Percentiles rank a stretch among this genome's conserved stretches.
These are phyloP conservation scores for Cordyceps cicadae DNA, from an alignment of 2,329 filamentous ascomycete species.

Conservation along the genomic window DNA sequence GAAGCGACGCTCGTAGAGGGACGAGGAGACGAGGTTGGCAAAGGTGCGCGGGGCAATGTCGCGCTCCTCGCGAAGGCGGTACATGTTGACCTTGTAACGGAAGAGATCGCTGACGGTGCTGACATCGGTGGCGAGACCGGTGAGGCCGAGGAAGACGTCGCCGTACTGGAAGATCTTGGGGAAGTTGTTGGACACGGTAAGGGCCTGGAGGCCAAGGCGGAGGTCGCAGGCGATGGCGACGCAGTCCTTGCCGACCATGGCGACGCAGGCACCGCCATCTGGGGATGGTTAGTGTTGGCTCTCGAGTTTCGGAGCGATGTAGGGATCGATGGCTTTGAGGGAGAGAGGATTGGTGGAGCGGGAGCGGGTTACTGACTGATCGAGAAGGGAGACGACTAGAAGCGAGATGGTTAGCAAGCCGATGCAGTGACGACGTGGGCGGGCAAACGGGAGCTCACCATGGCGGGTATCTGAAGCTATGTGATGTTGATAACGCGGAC, in stretches of 20 bases:
- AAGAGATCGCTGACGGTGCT: conserved; percentile 92
- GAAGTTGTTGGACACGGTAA: conserved; percentile 99
- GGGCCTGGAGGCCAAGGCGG: conserved; percentile 87
- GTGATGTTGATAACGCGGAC: conserved; percentile 18
- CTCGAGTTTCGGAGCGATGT: background rate
- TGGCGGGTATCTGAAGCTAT: conserved; percentile 21
- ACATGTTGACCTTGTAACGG: conserved; percentile 99
- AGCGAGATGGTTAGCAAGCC: conserved; percentile 22
- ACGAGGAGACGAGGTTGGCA: conserved; percentile 87
- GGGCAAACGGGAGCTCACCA: conserved; percentile 13
- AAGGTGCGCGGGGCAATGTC: conserved; percentile 91
- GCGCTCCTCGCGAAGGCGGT: conserved; percentile 95
- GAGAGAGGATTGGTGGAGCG: background rate
- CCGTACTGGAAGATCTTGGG: conserved; percentile 99
- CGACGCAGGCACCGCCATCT: conserved; percentile 89
- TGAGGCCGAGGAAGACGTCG: conserved; percentile 89
- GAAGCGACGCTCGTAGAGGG: conserved; percentile 90
- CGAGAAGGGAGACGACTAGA: conserved; percentile 80
- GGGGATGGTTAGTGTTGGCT: conserved; percentile 15
- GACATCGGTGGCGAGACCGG: conserved; percentile 93
- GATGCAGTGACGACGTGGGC: background rate
- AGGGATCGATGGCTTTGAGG: background rate
- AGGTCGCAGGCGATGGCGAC: conserved; percentile 99
- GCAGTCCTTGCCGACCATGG: conserved; percentile 99
- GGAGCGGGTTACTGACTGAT: conserved; percentile 60